A percentile compares a stretch with the other conserved stretches of the same genome.
Conservation (phyloP, 2,329 filamentous ascomycete genomes). For the Fusarium aywerte region DNA sequence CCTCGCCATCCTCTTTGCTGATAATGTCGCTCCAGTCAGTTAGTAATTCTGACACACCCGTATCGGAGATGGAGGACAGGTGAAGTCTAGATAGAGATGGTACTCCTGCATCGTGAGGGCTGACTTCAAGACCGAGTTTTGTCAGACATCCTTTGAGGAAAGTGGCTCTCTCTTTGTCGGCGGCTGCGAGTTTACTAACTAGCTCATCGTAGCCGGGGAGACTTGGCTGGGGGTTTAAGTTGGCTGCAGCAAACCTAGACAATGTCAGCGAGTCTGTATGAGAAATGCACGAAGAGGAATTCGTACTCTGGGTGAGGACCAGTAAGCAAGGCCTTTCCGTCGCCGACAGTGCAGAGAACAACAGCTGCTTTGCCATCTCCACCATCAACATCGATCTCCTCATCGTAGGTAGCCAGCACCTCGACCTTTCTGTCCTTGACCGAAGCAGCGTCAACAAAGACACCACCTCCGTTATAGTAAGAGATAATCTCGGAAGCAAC, state of each 20-base stretch:
- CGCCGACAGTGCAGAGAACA: slow-evolving; percentile 83
- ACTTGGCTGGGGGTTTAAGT: slow-evolving; percentile 74
- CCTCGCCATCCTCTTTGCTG: slow-evolving; percentile 70
- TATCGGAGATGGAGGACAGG: slow-evolving; percentile 75
- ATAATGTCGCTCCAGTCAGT: slow-evolving; percentile 74
- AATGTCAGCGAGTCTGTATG: not conserved
- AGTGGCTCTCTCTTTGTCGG: slow-evolving; percentile 74
- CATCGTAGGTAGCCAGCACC: slow-evolving; percentile 82
- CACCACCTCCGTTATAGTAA: slow-evolving; percentile 95
- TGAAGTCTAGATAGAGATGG: slow-evolving; percentile 86
- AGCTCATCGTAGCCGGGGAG: slow-evolving; percentile 76
- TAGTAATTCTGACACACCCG: slow-evolving; percentile 75
- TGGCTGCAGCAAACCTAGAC: slow-evolving; percentile 80
- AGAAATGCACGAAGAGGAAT: not conserved
- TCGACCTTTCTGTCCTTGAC: slow-evolving; percentile 74
- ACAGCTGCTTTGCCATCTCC: slow-evolving; percentile 80
- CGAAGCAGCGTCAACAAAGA: slow-evolving; percentile 83
- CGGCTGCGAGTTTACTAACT: slow-evolving; percentile 72
- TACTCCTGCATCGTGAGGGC: slow-evolving; percentile 72
- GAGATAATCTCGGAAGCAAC: slow-evolving; percentile 73
- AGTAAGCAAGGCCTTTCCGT: slow-evolving; percentile 82
- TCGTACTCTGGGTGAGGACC: slow-evolving; percentile 90
- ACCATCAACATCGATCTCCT: slow-evolving; percentile 78
- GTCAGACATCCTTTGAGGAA: slow-evolving; percentile 84
- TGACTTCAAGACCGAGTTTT: slow-evolving; percentile 85